Base-by-base conservation (phyloP, 2,329 filamentous ascomycete genomes). In the Aureobasidium sp. region DNA sequence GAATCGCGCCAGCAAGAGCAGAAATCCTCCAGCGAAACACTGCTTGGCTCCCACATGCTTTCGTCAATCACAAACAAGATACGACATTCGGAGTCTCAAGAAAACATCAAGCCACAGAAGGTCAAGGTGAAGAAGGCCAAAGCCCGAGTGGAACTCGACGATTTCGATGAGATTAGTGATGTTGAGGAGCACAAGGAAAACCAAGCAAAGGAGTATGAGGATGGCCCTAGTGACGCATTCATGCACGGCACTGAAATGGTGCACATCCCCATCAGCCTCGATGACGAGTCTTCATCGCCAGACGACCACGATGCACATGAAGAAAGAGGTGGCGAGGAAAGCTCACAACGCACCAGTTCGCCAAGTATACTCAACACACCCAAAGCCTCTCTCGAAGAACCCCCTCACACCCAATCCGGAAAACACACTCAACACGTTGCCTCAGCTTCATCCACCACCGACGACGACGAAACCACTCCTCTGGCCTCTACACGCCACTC, bases 111-210 rank as follows among this genome's bases (percentile, higher is more conserved):
- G 42, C 68, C 77, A 2, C 83, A 81, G 68, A 84, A 85, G 72
- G 77, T 81, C 45, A 83, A 79, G 72, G 77, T 81, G 47, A 83
- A 79, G 62, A 80, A 81, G 66, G 81, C 85, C 1, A 85, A 84
- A 65, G 76, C 82, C 17, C 83, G 86, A 27, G 79, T 86, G 64
- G 85, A 86, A 60, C 78, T 91, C 14, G 88, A 91, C 68, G 87
- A 89, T 65, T 87, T 88, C 49, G 87, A 89, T 58, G 82, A 82
- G 5, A 79, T 77, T 24, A 71, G 77, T 42, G 79, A 76, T 47
- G 75, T 77, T 50, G 75, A 74, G 33, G 63, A 65, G 2, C 69
- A 76, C 52, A 69, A 75, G 57, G 64, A 74, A 53, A 68, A 74
- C 47, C 31, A 24, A 22, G 42, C 19, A 12, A 31, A 37, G 6